Conservation (phyloP, 345 rosid genomes). For the Draba incana region DNA sequence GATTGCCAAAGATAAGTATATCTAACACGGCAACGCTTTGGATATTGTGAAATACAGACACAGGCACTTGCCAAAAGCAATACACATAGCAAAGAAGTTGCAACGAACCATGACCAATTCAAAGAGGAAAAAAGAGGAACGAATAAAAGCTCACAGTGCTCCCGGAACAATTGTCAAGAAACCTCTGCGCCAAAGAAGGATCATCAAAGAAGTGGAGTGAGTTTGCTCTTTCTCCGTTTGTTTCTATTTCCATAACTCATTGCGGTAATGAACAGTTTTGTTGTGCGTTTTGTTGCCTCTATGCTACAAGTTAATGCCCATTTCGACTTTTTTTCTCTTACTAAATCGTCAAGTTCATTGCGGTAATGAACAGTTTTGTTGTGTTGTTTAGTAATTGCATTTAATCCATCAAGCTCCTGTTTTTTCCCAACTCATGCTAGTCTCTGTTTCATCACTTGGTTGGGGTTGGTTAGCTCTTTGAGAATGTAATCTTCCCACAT, state of each 20-base stretch:
- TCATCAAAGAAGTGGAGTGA: constrained; percentile 81
- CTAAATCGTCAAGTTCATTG: not conserved
- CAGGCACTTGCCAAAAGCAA: constrained; percentile 86
- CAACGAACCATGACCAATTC: constrained; percentile 61
- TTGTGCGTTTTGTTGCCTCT: constrained; percentile 13
- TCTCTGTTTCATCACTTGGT: too few relatives aligned
- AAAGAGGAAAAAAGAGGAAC: constrained; percentile 74
- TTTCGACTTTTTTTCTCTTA: not conserved
- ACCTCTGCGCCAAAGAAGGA: constrained; percentile 70
- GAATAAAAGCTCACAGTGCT: constrained; percentile 89
- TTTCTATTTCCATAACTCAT: not conserved
- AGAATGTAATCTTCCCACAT: too few relatives aligned
- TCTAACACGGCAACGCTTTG: constrained; percentile 27
- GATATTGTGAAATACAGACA: constrained; percentile 60
- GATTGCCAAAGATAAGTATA: not conserved
- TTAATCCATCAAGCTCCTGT: too few relatives aligned
- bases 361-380: too few relatives aligned
- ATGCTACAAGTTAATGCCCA: not conserved
- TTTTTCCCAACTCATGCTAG: too few relatives aligned
- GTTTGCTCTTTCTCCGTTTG: constrained; percentile 1
- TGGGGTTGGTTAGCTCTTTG: too few relatives aligned
- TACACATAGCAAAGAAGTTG: constrained; percentile 63
- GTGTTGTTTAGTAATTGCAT: too few relatives aligned
- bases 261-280: constrained; percentile 11
- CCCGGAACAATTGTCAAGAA: constrained; percentile 61